phyloP scores from a whole-genome alignment of 768 basidiomycete species.

The Mycena filopes region DNA sequence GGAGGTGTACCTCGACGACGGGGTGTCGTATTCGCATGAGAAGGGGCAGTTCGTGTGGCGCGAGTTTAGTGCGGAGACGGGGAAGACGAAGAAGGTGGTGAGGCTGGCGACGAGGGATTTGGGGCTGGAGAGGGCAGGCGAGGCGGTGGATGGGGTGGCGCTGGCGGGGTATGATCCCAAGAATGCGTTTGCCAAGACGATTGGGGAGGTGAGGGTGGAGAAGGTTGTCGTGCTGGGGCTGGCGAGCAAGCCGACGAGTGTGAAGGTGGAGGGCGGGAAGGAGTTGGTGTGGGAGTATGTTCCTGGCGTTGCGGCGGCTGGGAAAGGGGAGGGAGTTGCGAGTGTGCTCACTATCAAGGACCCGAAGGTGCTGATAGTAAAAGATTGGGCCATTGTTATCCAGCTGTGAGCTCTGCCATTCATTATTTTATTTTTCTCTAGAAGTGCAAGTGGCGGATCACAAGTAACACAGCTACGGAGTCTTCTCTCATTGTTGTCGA shows the following conservation, averaged over 20 bases:
- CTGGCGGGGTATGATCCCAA: constrained; percentile 59
- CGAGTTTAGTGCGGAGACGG: constrained; percentile 66
- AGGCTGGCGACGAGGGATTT: constrained; percentile 67
- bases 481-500: background rate
- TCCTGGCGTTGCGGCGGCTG: constrained; percentile 64
- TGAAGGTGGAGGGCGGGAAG: constrained; percentile 60
- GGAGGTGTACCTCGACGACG: constrained; percentile 96
- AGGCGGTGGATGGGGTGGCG: constrained; percentile 63
- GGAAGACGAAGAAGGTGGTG: constrained; percentile 53
- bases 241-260: constrained; percentile 64
- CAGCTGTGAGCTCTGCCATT: constrained; percentile 33
- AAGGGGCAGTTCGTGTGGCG: constrained; percentile 89
- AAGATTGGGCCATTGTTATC: constrained; percentile 71
- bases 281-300: constrained; percentile 77
- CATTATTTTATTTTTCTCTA: constrained; percentile 20
- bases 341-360: constrained; percentile 82
- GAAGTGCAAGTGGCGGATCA: background rate
- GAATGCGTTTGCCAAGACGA: constrained; percentile 76
- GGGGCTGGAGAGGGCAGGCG: constrained; percentile 52
- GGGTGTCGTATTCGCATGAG: constrained; percentile 80
- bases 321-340: constrained; percentile 71
- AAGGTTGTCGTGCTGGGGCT: constrained; percentile 85
- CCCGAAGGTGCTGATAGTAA: constrained; percentile 65
- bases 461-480: background rate
- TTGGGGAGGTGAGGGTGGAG: constrained; percentile 82